Conservation (phyloP, 2,329 filamentous ascomycete genomes). For the Passalora sequoiae region DNA sequence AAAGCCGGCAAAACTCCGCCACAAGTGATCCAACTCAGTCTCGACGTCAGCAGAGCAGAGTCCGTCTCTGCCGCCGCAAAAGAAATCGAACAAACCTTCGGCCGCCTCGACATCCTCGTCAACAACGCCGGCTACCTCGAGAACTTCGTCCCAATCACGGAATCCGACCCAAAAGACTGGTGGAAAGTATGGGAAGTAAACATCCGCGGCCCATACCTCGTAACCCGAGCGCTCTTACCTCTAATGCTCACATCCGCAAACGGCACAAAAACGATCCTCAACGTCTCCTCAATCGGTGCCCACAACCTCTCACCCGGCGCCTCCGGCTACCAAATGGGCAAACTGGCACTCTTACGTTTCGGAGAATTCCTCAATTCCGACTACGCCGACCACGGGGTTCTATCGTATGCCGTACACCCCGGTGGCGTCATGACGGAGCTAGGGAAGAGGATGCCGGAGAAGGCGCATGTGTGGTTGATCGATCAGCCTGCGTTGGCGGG, state of each 20-base stretch:
- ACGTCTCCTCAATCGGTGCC: slow-evolving; percentile 41
- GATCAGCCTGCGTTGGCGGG: slow-evolving; percentile 33
- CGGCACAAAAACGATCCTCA: slow-evolving; percentile 41
- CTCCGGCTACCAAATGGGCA: slow-evolving; percentile 45
- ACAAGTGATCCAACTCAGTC: slow-evolving; percentile 39
- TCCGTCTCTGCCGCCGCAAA: slow-evolving; percentile 36
- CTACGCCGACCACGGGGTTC: slow-evolving; percentile 40
- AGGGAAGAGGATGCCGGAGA: slow-evolving; percentile 35
- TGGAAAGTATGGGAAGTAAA: slow-evolving; percentile 49
- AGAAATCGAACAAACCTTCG: slow-evolving; percentile 31
- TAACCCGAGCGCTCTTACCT: slow-evolving; percentile 43
- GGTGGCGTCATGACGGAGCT: slow-evolving; percentile 45
- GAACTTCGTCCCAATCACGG: slow-evolving; percentile 17
- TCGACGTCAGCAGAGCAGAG: slow-evolving; percentile 41
- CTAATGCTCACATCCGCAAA: slow-evolving; percentile 31
- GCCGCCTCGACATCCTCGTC: slow-evolving; percentile 35
- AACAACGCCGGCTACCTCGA: slow-evolving; percentile 35
- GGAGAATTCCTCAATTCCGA: slow-evolving; percentile 44
- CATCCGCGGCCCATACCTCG: slow-evolving; percentile 40
- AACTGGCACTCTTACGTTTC: slow-evolving; percentile 45
- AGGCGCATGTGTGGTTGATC: slow-evolving; percentile 18
- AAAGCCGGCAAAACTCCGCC: slow-evolving; percentile 33
- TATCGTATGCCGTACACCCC: slow-evolving; percentile 44
- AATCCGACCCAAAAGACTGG: slow-evolving; percentile 39
- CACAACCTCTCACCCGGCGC: slow-evolving; percentile 24